These are phyloP conservation scores for Lyophyllum atratum DNA, from an alignment of 768 basidiomycete species.

Conservation along the genomic window DNA sequence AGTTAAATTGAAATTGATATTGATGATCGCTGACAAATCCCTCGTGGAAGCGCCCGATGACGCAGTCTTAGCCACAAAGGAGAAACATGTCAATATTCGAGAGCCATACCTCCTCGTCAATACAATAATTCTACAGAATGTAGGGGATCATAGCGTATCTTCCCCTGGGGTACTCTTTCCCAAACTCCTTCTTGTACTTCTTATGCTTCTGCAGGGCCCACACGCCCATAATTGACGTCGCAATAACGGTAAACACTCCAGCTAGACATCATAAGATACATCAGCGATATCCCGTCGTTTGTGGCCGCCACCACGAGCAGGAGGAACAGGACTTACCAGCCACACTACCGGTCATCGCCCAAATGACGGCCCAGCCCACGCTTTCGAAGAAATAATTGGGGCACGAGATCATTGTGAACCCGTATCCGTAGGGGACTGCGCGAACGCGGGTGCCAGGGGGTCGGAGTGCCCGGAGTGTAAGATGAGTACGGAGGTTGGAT, in stretches of 20 bases:
- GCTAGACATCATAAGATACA: slow-evolving; percentile 36
- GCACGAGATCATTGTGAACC: slow-evolving; percentile 83
- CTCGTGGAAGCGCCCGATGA: too few relatives aligned
- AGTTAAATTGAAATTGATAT: neutral
- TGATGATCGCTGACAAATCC: neutral
- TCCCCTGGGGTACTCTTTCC: slow-evolving; percentile 72
- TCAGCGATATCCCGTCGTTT: neutral
- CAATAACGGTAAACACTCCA: slow-evolving; percentile 64
- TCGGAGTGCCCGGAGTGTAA: slow-evolving; percentile 82
- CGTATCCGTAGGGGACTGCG: slow-evolving; percentile 90
- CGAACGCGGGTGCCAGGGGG: slow-evolving; percentile 78
- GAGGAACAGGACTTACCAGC: slow-evolving; percentile 59
- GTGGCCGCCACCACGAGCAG: neutral
- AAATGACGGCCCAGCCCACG: slow-evolving; percentile 71
- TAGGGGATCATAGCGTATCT: slow-evolving; percentile 85
- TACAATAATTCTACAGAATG: slow-evolving; percentile 39
- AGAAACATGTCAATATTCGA: neutral
- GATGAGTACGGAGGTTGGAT: slow-evolving; percentile 82
- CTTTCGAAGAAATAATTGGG: slow-evolving; percentile 96
- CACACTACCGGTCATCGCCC: slow-evolving; percentile 75
- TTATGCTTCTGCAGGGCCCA: slow-evolving; percentile 95
- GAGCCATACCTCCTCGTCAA: neutral
- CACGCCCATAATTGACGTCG: slow-evolving; percentile 66
- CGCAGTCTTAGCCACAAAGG: neutral
- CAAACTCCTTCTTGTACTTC: slow-evolving; percentile 92